These are phyloP conservation scores for Catharanthus roseus DNA, from an alignment of 257 asterid species.

Conservation along the genomic window DNA sequence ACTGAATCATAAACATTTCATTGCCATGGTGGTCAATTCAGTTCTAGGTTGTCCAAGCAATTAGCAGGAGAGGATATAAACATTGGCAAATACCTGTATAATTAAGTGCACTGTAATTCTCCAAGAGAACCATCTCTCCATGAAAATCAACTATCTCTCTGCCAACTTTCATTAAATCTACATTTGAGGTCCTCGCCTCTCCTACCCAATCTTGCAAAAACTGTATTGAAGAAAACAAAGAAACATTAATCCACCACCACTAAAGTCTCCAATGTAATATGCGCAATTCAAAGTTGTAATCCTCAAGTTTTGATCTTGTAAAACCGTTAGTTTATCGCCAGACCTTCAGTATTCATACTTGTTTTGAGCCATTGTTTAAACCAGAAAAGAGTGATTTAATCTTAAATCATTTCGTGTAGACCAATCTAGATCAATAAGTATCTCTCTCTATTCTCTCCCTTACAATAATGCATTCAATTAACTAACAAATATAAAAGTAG, in stretches of 20 bases:
- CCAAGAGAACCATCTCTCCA: conserved; percentile 82
- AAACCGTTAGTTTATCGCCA: no score
- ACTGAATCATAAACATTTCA: not conserved
- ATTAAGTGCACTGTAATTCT: conserved; percentile 83
- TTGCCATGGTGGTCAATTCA: not conserved
- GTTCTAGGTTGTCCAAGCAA: not conserved
- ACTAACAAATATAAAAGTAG: not conserved
- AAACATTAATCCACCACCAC: not conserved
- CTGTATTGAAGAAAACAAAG: conserved; percentile 21
- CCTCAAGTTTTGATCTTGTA: no score
- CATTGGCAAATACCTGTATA: conserved; percentile 52
- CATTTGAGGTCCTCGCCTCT: conserved; percentile 36
- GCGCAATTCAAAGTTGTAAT: not conserved
- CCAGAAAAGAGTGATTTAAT: no score
- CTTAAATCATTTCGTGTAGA: no score
- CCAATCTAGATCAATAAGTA: not conserved
- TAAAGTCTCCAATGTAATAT: not conserved
- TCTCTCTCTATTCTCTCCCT: not conserved
- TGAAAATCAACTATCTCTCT: conserved; percentile 69
- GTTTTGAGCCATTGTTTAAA: not conserved
- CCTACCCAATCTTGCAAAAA: conserved; percentile 51
- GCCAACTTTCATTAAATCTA: conserved; percentile 53
- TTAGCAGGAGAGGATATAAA: not conserved
- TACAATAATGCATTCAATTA: not conserved
- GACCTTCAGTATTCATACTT: no score